Evolutionary conservation across 176 grass and related monocot genomes (phyloP).

Genomic region (Aegilops bicornis): DNA sequence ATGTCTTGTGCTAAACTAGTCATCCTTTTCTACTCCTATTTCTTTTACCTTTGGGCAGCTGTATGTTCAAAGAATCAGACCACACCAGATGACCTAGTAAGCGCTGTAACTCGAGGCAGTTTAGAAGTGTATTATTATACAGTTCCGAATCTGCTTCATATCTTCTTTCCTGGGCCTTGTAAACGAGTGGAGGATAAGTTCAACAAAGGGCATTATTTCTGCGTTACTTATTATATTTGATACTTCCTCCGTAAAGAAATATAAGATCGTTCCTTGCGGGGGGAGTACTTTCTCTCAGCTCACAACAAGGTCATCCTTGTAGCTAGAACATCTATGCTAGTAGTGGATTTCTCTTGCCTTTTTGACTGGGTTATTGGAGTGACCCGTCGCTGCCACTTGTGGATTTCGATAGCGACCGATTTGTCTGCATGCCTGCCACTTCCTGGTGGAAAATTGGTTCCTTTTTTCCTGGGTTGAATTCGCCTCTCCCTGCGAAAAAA

Average conservation of each 20-base stretch:
- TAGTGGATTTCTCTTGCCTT: background rate
- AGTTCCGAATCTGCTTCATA: background rate
- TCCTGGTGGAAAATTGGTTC: background rate
- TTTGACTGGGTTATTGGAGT: background rate
- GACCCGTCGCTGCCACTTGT: background rate
- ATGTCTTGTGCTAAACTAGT: background rate
- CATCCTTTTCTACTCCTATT: background rate
- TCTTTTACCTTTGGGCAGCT: background rate
- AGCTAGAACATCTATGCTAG: background rate
- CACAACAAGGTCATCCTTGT: background rate
- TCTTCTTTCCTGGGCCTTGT: background rate
- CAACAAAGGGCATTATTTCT: too few relatives aligned
- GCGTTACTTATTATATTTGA: too few relatives aligned
- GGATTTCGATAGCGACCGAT: background rate
- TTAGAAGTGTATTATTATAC: background rate
- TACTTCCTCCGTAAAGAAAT: too few relatives aligned
- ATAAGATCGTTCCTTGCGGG: too few relatives aligned
- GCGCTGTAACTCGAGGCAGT: background rate
- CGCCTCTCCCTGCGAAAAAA: too few relatives aligned
- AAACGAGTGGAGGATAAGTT: background rate
- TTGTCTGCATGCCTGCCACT: conserved; percentile 17
- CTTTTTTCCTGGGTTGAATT: background rate
- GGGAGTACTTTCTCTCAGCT: too few relatives aligned
- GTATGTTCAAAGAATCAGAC: background rate
- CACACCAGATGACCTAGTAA: background rate